Evolutionary conservation across 2,329 filamentous ascomycete genomes (phyloP), one percentile per base, ranked within the genome.

Genomic region (Cordyceps militaris): DNA sequence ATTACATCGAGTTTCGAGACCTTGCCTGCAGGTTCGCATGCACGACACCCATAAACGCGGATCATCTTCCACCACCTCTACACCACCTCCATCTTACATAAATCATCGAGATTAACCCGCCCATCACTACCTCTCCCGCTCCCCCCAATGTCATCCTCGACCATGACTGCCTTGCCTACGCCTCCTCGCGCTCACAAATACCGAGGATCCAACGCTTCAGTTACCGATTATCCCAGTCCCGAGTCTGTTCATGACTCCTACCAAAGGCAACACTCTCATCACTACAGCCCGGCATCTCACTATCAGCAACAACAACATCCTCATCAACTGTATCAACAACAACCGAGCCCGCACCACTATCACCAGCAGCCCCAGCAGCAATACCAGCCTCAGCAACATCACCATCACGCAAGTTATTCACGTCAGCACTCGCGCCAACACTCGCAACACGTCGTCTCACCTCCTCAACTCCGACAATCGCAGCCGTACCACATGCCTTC

Each of bases 81-180:
- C 56, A 28, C 3, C 44, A 43, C 13, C 44, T 36, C 36, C 57
- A 56, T 56, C 58, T 60, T 57, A 42, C 60, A 61, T 60, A n/a
- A 14, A 34, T 38, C 56, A 61, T 62, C 50, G 40, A 58, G 24
- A 54, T 54, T 50, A 19, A 9, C 40, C 44, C 32, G 46, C 21
- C 30, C 38, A 24, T 28, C n/a, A n/a, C 44, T 40, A 16, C 34
- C 32, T 23, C n/a, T 14, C 6, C 4, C 23, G 13, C 32, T 23
- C n/a, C 9, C 6, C 4, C 23, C 46, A 28, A 59, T 59, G 56
- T 52, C 57, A 36, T 61, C 44, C 30, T 56, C 48, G 49, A 64
- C 47, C 47, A 71, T 71, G 68, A 68, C 71, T 26, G 59, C 68
- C 49, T 62, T 71, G 54, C 63, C 66, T 32, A 63, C 62, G 13